phyloP scores from a whole-genome alignment of 306 rosid genomes.

The Lathyrus sativus region DNA sequence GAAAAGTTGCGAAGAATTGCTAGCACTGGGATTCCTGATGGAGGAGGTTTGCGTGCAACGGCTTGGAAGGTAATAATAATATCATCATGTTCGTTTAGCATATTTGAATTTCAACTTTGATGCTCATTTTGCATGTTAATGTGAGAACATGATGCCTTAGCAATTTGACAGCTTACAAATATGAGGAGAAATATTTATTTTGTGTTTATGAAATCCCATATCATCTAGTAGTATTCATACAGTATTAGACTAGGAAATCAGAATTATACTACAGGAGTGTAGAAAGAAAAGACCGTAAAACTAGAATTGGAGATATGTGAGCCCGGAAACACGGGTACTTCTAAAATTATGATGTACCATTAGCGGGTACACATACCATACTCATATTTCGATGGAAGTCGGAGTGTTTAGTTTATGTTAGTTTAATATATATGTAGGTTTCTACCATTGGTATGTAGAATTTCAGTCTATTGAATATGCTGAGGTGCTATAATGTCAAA shows the following conservation, averaged over 20 bases:
- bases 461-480: background rate
- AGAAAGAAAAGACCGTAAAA: background rate
- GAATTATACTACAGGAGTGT: background rate
- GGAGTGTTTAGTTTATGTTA: background rate
- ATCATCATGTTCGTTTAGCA: background rate
- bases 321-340: background rate
- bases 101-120: background rate
- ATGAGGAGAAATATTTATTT: background rate
- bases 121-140: conserved; percentile 13
- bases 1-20: conserved; percentile 77
- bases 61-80: conserved; percentile 66
- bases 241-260: background rate
- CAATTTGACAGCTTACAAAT: background rate
- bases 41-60: conserved; percentile 69
- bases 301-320: background rate
- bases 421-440: background rate
- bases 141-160: background rate
- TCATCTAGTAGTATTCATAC: background rate
- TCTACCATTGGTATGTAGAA: background rate
- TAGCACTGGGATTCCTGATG: conserved; percentile 68
- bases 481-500: background rate
- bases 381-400: background rate
- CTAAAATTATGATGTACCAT: too few relatives aligned
- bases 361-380: too few relatives aligned
- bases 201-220: background rate